Evolutionary conservation across 768 basidiomycete genomes (phyloP), one percentile per base, ranked within the genome.

Genomic region (Hortiboletus flavorubellus): DNA sequence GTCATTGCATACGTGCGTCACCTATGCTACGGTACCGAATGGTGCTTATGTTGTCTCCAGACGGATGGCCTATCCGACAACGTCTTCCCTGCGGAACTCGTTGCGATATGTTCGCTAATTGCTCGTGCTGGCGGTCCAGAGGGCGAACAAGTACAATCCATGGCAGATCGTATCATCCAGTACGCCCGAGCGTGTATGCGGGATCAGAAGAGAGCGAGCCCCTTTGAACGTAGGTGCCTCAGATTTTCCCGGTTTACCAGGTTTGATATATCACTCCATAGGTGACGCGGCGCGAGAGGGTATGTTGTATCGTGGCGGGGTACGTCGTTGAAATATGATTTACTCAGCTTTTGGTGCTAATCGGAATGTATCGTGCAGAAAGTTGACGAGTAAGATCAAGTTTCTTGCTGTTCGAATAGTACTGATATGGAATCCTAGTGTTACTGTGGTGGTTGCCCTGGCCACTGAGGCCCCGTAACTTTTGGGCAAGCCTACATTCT

Each of bases 81-180:
- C 55, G 76, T 80, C 37, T 93, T 87, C 61, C 78, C 84, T 11
- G 69, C 80, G 8, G 91, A 93, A 61, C 78, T 93, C 58, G 73
- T 80, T 29, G 77, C 82, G 37, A 86, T 93, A 49, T 89, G 88
- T 61, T 78, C 83, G 3, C 75, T 91, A 1, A 81, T 84, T 12
- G 78, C 82, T 18, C 80, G 87, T 11, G 67, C 76, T 45, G 79
- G 78, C 14, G 78, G 76, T 5, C 63, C 81, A 1, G 89, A 90
- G 58, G 80, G 80, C 37, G 69, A 75, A 33, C 82, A 84, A 64
- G 87, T 84, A 3, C 85, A 91, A 64, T 72, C 73, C 14, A 85
- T 93, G 68, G 87, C 91, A 8, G 83, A 91, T 62, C 80, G 83
- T 21, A 74, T 91, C 47, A 82, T 91, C 3, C 78, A 86, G 34